These are phyloP conservation scores for Melampsora larici-populina DNA, from an alignment of 1,284 basidiomycete genomes.

Conservation along the genomic window DNA sequence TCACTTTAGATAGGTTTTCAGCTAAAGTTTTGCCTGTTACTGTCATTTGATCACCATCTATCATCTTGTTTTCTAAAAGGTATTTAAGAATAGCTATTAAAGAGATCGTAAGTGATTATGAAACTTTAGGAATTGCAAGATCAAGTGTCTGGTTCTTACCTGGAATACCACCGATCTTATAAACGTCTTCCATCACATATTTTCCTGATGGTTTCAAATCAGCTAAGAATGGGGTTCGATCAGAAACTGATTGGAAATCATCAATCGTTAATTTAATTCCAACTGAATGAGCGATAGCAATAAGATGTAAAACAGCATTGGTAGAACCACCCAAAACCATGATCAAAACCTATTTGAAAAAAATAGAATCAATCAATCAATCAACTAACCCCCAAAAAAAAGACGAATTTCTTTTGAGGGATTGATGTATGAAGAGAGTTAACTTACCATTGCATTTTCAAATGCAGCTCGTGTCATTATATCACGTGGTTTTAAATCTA, in stretches of 20 bases:
- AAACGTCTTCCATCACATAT: constrained; percentile 84
- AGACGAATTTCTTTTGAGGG: constrained; percentile 46
- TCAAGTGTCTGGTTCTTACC: background rate
- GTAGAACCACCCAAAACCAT: constrained; percentile 94
- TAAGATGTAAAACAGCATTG: constrained; percentile 84
- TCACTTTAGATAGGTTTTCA: constrained; percentile 78
- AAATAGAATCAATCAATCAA: constrained; percentile 47
- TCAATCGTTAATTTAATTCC: constrained; percentile 76
- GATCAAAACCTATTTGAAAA: constrained; percentile 59
- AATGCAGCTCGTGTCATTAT: constrained; percentile 49
- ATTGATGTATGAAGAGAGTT: constrained; percentile 55
- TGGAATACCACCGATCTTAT: constrained; percentile 82
- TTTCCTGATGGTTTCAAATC: constrained; percentile 86
- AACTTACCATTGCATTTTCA: constrained; percentile 48
- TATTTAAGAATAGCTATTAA: constrained; percentile 72
- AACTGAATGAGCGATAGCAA: constrained; percentile 83
- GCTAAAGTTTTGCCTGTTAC: constrained; percentile 81
- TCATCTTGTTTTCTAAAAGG: constrained; percentile 72
- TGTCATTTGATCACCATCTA: constrained; percentile 80
- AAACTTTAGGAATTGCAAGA: background rate
- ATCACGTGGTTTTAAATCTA: constrained; percentile 81
- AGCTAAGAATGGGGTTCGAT: constrained; percentile 79
- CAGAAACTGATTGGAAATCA: constrained; percentile 80
- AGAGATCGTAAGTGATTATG: background rate
- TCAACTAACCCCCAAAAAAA: too few species aligned